phyloP scores from a whole-genome alignment of 306 rosid species.

The Clitoria ternatea region DNA sequence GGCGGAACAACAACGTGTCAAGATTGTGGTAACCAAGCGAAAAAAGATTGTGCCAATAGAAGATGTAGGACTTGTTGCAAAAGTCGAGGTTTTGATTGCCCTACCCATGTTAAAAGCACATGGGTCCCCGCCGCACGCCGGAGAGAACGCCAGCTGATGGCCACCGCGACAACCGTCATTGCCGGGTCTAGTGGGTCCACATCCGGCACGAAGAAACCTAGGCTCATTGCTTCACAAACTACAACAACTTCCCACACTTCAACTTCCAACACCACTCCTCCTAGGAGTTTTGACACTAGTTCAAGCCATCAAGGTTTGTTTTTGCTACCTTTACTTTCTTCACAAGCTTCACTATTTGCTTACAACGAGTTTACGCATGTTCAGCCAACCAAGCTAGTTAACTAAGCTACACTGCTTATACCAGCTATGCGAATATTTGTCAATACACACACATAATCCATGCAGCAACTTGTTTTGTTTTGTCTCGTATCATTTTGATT shows the following conservation, averaged over 20 bases:
- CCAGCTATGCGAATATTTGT: too few relatives aligned
- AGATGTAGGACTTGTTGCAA: slow-evolving; percentile 93
- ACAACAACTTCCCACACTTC: slow-evolving; percentile 79
- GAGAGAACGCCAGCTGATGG: slow-evolving; percentile 70
- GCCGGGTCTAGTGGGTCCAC: slow-evolving; percentile 70
- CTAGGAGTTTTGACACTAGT: slow-evolving; percentile 88
- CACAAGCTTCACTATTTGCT: too few relatives aligned
- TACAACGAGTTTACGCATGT: too few relatives aligned
- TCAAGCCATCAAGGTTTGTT: slow-evolving; percentile 85
- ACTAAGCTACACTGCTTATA: too few relatives aligned
- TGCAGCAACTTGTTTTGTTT: too few relatives aligned
- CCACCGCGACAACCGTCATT: neutral
- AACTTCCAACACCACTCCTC: slow-evolving; percentile 91
- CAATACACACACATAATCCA: too few relatives aligned
- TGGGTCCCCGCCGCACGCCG: slow-evolving; percentile 95
- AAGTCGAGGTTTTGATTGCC: slow-evolving; percentile 84
- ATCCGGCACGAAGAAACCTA: slow-evolving; percentile 75
- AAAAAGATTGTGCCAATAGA: slow-evolving; percentile 79
- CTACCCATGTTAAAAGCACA: slow-evolving; percentile 92
- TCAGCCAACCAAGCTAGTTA: too few relatives aligned
- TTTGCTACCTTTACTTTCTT: neutral
- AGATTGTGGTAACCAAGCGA: slow-evolving; percentile 95
- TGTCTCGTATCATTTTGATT: too few relatives aligned
- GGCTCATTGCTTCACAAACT: slow-evolving; percentile 70
- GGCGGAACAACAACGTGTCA: slow-evolving; percentile 63